Percentiles rank a stretch among this genome's conserved stretches.
These are phyloP conservation scores for Deuterostichococcus epilithicus DNA, from an alignment of 139 green algal genomes.

Conservation along the genomic window DNA sequence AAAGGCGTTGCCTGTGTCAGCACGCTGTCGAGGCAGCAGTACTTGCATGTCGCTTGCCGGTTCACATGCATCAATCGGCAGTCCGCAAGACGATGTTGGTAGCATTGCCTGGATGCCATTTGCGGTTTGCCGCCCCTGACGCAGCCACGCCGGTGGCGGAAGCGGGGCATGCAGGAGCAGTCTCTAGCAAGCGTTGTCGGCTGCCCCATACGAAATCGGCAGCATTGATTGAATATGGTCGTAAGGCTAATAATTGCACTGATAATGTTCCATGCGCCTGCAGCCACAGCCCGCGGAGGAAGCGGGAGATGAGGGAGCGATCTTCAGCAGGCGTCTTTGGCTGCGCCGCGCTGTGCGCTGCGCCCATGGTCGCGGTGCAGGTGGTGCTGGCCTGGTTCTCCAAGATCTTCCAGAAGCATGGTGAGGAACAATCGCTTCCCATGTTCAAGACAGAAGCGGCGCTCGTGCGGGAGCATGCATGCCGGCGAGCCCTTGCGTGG, in stretches of 20 bases:
- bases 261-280: not conserved
- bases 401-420: constrained; percentile 5
- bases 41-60: too few species aligned
- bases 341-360: not conserved
- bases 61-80: too few species aligned
- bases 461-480: too few species aligned
- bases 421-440: too few species aligned
- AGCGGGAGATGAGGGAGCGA: not conserved
- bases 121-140: too few species aligned
- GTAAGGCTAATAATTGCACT: not conserved
- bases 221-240: not conserved
- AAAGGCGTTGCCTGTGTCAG: not conserved
- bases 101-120: too few species aligned
- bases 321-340: not conserved
- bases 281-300: not conserved
- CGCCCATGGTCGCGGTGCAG: constrained; percentile 10
- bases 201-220: not conserved
- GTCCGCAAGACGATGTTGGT: too few species aligned
- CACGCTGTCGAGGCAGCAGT: not conserved
- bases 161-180: too few species aligned
- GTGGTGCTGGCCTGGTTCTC: constrained; percentile 10
- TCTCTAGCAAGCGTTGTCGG: not conserved
- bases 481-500: too few species aligned
- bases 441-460: too few species aligned
- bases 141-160: too few species aligned